Percentiles rank a stretch among this genome's conserved stretches.
Evolutionary conservation across 345 rosid genomes (phyloP).

Genomic region (Salix suchowensis): DNA sequence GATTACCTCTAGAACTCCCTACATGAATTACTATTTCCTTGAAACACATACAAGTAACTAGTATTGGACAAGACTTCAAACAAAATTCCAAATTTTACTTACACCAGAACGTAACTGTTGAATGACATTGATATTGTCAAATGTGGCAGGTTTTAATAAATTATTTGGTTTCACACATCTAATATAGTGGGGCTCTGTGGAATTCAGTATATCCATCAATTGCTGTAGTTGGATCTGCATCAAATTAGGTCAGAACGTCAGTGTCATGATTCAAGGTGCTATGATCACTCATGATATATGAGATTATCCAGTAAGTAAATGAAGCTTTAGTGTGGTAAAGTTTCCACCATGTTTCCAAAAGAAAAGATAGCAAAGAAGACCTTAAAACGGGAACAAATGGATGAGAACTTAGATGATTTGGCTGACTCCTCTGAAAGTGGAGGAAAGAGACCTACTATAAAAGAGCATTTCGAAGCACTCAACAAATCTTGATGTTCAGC

Average conservation of each 20-base stretch:
- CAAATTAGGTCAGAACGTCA: slow-evolving; percentile 28
- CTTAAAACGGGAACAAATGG: slow-evolving; percentile 87
- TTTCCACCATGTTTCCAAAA: background rate
- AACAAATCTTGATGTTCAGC: slow-evolving; percentile 92
- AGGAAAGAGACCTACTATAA: slow-evolving; percentile 70
- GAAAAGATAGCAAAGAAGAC: slow-evolving; percentile 22
- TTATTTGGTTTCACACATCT: slow-evolving; percentile 92
- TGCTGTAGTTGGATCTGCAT: slow-evolving; percentile 86
- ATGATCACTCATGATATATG: slow-evolving; percentile 1
- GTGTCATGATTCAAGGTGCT: background rate
- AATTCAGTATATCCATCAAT: slow-evolving; percentile 83
- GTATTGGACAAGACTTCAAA: slow-evolving; percentile 1
- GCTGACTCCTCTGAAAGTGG: slow-evolving; percentile 53
- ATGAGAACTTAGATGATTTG: slow-evolving; percentile 81
- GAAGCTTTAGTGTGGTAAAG: background rate
- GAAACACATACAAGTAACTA: slow-evolving; percentile 15
- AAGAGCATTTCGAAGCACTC: slow-evolving; percentile 73
- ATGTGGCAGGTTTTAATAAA: slow-evolving; percentile 53
- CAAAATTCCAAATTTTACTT: slow-evolving; percentile 29
- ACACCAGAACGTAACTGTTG: slow-evolving; percentile 93
- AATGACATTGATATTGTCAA: slow-evolving; percentile 57
- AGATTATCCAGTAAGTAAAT: slow-evolving; percentile 8
- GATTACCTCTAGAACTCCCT: slow-evolving; percentile 98
- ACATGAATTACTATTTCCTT: slow-evolving; percentile 24
- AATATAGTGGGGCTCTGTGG: slow-evolving; percentile 83